phyloP scores from a whole-genome alignment of 768 basidiomycete genomes.

The Boletus rubroflammeus region DNA sequence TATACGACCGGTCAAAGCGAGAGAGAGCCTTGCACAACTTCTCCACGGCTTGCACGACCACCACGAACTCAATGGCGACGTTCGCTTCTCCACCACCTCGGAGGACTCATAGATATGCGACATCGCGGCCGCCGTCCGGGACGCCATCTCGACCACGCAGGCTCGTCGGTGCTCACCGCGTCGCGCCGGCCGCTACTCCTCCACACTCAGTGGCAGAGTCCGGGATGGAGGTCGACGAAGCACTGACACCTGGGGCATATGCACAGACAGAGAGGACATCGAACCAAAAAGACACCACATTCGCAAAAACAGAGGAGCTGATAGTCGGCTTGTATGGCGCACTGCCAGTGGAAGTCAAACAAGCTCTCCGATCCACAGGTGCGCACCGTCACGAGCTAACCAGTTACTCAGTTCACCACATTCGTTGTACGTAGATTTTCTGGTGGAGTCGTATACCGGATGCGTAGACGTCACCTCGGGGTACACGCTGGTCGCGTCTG shows the following conservation, averaged over 20 bases:
- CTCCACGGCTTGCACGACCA: not conserved
- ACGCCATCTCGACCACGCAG: constrained; percentile 27
- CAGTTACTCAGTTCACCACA: not conserved
- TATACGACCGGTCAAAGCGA: not conserved
- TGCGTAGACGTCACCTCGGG: constrained; percentile 69
- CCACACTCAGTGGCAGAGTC: constrained; percentile 40
- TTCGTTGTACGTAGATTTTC: constrained; percentile 56
- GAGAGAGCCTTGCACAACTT: not conserved
- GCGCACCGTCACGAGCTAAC: not conserved
- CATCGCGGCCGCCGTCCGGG: constrained; percentile 23
- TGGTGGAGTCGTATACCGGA: constrained; percentile 62
- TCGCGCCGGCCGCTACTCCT: constrained; percentile 17
- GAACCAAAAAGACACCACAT: constrained; percentile 38
- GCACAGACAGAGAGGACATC: constrained; percentile 35
- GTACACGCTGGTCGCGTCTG: constrained; percentile 69
- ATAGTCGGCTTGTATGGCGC: constrained; percentile 63
- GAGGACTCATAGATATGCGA: constrained; percentile 38
- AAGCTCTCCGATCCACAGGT: constrained; percentile 68
- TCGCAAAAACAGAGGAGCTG: constrained; percentile 73
- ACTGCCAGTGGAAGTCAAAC: constrained; percentile 71
- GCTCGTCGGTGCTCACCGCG: constrained; percentile 25
- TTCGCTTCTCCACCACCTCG: constrained; percentile 61
- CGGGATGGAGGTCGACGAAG: constrained; percentile 69
- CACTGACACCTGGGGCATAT: constrained; percentile 38
- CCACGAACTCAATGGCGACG: constrained; percentile 36